Evolutionary conservation across 495 filamentous ascomycete genomes (phyloP), one percentile per base, ranked within the genome.

Genomic region (Lasiosphaeriaceae sp.): DNA sequence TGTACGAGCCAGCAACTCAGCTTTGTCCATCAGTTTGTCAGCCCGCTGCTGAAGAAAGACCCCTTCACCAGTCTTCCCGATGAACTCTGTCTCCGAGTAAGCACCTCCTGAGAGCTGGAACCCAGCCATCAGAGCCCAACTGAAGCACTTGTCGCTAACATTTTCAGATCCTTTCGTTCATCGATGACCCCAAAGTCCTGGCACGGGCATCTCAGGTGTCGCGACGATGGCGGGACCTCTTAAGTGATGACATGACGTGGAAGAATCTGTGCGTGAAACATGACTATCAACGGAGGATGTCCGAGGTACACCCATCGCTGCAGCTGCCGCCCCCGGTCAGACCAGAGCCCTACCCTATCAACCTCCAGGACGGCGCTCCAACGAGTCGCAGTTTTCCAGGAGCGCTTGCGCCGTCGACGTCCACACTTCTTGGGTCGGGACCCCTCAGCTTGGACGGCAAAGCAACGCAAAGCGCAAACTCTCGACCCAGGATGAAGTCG

Each of bases 191-290:
- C 0, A 90, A 89, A 68, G 92, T 94, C 3, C 83, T 98, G 17
- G 92, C 90, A 29, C 81, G 94, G 68, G 86, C 94, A 44, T 95
- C 91, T 37, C 93, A 97, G 69, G 94, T 97, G 29, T 97, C 93
- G 47, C 82, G 83, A 46, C 81, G 90, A 60, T 98, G 94, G 94
- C 83, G 88, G n/a, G 90, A 96, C 65, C 78, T 98, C 3, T 75
- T 97, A 44, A 92, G 86, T 63, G 94, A 98, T 65, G 94, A 98
- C 73, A 91, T 96, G 68, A 96, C 95, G 2, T 98, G 94, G 94
- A 96, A 96, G 78, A 89, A 90, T 20, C 79, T 97, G 17, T 97
- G 92, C 67, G 90, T 95, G 52, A 96, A 95, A 70, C 90, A 95
- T 69, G 90, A 89, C 48, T 95, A 92, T 62, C 84, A 89, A 29